Percentiles rank a stretch among this genome's conserved stretches.
phyloP scores from a whole-genome alignment of 2,329 filamentous ascomycete genomes.

The Sporothrix inflata region DNA sequence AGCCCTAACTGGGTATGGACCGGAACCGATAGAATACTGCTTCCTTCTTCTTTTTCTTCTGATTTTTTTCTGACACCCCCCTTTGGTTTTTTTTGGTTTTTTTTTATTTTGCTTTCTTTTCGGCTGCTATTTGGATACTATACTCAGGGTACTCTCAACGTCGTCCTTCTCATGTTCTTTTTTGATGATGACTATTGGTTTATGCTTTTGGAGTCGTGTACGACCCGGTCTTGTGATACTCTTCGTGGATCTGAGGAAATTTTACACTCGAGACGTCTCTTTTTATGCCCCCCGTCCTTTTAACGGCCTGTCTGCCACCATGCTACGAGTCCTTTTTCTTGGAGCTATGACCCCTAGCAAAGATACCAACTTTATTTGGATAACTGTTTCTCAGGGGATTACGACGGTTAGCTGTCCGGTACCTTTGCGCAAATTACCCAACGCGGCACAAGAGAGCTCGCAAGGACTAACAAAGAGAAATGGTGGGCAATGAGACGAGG shows the following conservation, averaged over 20 bases:
- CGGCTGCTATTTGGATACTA: not conserved
- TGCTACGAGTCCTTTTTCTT: not conserved
- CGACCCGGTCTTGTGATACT: not conserved
- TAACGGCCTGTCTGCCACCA: not conserved
- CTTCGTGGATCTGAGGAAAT: not conserved
- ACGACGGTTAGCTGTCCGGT: not conserved
- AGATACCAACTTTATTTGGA: not conserved
- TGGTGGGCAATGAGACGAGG: not conserved
- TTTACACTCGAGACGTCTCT: not conserved
- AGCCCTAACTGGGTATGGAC: constrained; percentile 1
- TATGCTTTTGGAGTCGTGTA: not conserved
- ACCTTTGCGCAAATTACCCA: not conserved
- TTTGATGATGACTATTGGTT: not conserved
- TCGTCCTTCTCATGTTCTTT: not conserved
- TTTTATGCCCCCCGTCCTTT: not conserved
- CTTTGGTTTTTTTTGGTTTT: not conserved
- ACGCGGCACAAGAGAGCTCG: not conserved
- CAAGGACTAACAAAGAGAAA: not conserved
- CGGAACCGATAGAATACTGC: not conserved
- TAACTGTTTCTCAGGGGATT: not conserved
- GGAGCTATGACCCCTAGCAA: not conserved
- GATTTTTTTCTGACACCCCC: not conserved
- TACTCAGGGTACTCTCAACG: not conserved
- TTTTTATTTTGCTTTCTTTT: not conserved
- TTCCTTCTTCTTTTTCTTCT: not conserved